Base-by-base conservation (phyloP, 345 rosid species). In the Syzygium aromaticum region DNA sequence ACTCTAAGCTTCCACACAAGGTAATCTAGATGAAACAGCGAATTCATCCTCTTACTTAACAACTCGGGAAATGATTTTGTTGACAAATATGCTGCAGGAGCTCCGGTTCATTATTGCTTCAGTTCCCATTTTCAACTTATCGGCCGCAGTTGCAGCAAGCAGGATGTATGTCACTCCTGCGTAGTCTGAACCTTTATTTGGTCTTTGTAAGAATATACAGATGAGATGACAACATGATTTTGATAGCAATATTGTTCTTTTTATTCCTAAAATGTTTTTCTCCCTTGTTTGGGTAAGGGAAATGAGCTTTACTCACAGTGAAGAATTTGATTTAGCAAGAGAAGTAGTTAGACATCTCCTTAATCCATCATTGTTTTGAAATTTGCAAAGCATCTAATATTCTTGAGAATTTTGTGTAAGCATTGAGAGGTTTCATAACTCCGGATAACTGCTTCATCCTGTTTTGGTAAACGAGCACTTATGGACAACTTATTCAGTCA, bases 1-100 rank as follows among this genome's bases (percentile, higher is more conserved):
- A 98, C 93, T 98, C 99, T 43, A 98, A 95, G 94, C 99, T 98
- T 90, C 98, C 98, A 11, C 99, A 96, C 94, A 98, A 98, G 97
- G 99, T 98, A 90, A 86, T 86, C 51, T 84, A 1, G 22, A 38
- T 52, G 54, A 33, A 51, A 51, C 57, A 33, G 49, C 12, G 52
- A 80, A 83, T 28, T 13, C 27, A 5, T 7, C 43, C 23, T 67
- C 82, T 38, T 73, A 49, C 38, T 73, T 43, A 10, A 73, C n/a
- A 73, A 73, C 5, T 13, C 27, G 5, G 0, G 25, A 73, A 73
- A 38, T 73, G 49, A 73, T 73, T 38, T 73, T 73, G 27, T 73
- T 73, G 5, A 33, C 80, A 73, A 73, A 73, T 73, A 63, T 89
- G 87, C 85, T 90, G 93, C 94, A 98, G 99, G 99, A 98, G 91